These are phyloP conservation scores for Nitzschia sp. DNA, from an alignment of 108 stramenopile genomes.

Conservation along the genomic window DNA sequence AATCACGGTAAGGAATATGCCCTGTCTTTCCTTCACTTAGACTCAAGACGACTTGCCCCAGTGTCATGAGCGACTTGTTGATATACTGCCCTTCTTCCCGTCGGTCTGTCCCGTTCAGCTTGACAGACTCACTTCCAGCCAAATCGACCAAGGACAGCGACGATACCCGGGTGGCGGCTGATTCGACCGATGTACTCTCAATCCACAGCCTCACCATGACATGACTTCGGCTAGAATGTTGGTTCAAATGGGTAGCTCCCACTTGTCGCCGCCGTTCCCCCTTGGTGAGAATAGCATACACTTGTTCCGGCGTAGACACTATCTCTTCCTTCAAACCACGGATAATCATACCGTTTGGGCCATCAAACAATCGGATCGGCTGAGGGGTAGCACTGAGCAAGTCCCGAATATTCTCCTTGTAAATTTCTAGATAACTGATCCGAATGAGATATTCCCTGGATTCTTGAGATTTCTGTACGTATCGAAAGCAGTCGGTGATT, in stretches of 20 bases:
- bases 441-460: slow-evolving; percentile 74
- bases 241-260: slow-evolving; percentile 93
- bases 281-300: slow-evolving; percentile 68
- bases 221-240: slow-evolving; percentile 85
- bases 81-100: slow-evolving; percentile 97
- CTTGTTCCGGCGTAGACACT: slow-evolving; percentile 82
- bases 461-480: slow-evolving; percentile 38
- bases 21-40: slow-evolving; percentile 56
- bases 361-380: slow-evolving; percentile 74
- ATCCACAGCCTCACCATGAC: slow-evolving; percentile 87
- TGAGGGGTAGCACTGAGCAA: slow-evolving; percentile 57
- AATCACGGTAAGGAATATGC: slow-evolving; percentile 84
- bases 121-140: slow-evolving; percentile 85
- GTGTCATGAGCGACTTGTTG: slow-evolving; percentile 93
- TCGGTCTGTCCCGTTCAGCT: slow-evolving; percentile 78
- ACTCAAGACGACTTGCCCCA: slow-evolving; percentile 90
- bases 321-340: slow-evolving; percentile 87
- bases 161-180: slow-evolving; percentile 46
- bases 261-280: slow-evolving; percentile 85
- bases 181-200: slow-evolving; percentile 65
- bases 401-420: slow-evolving; percentile 94
- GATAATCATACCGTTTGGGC: slow-evolving; percentile 81
- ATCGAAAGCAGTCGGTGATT: slow-evolving; percentile 66
- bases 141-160: slow-evolving; percentile 80
- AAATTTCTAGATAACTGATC: slow-evolving; percentile 91